These are phyloP conservation scores for Nephelium lappaceum DNA, from an alignment of 345 rosid species.

Conservation along the genomic window DNA sequence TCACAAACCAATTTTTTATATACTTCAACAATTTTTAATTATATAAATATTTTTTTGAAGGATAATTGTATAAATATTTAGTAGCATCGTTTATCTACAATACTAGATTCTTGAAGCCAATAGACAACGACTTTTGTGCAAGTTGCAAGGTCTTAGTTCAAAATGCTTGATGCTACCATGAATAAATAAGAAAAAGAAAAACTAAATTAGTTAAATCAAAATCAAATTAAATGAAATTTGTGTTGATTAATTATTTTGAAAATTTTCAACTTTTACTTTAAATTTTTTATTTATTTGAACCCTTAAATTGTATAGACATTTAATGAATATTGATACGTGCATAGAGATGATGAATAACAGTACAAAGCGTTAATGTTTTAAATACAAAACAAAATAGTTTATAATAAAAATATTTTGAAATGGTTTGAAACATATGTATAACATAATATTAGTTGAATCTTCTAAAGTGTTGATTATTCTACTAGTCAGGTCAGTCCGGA, in stretches of 20 bases:
- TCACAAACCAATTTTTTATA: not conserved
- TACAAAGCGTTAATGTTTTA: too few species aligned
- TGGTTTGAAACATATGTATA: too few species aligned
- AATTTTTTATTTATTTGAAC: not conserved
- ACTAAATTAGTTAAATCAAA: not conserved
- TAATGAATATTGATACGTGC: too few species aligned
- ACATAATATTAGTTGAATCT: not conserved
- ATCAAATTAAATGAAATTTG: not conserved
- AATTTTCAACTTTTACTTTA: not conserved
- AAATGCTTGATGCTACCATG: not conserved
- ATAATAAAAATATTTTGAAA: too few species aligned
- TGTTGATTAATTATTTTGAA: too few species aligned
- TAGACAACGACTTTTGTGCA: not conserved
- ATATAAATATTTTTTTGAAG: too few species aligned
- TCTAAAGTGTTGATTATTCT: constrained; percentile 65
- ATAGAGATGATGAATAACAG: too few species aligned
- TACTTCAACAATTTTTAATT: not conserved
- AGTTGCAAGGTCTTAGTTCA: not conserved
- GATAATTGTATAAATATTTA: too few species aligned
- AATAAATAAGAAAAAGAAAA: not conserved
- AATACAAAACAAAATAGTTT: not conserved
- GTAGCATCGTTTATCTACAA: not conserved
- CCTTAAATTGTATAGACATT: not conserved
- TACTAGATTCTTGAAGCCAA: not conserved
- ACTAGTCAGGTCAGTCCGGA: constrained; percentile 99